Evolutionary conservation across 129 eudicot species (phyloP).

Genomic region (Chrysanthemum makinoi): DNA sequence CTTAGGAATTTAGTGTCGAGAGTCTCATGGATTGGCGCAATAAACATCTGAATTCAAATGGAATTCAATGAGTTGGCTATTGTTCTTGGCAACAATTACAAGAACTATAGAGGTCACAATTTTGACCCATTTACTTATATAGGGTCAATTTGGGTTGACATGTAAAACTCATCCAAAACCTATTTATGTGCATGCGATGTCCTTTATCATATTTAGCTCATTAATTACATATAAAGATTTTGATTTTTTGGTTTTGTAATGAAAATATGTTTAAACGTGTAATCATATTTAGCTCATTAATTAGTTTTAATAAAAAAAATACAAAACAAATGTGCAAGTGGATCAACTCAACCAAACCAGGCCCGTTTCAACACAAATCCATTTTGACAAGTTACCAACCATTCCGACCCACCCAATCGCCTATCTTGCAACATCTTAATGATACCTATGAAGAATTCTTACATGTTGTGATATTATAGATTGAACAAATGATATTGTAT

Average conservation of each 20-base stretch:
- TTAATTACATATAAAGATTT: no score
- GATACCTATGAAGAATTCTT: conserved; percentile 18
- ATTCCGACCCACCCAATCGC: no score
- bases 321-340: neutral
- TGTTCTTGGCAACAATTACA: neutral
- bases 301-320: no score
- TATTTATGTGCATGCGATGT: no score
- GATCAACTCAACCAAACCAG: neutral
- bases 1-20: conserved; percentile 55
- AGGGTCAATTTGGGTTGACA: no score
- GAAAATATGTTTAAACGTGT: no score
- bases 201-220: no score
- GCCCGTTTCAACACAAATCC: neutral
- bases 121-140: neutral
- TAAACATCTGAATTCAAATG: conserved; percentile 41
- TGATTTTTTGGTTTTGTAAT: no score
- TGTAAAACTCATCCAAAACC: no score
- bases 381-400: neutral
- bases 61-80: neutral
- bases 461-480: conserved; percentile 61
- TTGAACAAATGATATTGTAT: conserved; percentile 41
- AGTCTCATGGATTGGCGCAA: conserved; percentile 51
- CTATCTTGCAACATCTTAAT: neutral
- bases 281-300: no score
- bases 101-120: neutral